phyloP scores from a whole-genome alignment of 1,284 basidiomycete genomes.

The Ceratobasidium sp. region DNA sequence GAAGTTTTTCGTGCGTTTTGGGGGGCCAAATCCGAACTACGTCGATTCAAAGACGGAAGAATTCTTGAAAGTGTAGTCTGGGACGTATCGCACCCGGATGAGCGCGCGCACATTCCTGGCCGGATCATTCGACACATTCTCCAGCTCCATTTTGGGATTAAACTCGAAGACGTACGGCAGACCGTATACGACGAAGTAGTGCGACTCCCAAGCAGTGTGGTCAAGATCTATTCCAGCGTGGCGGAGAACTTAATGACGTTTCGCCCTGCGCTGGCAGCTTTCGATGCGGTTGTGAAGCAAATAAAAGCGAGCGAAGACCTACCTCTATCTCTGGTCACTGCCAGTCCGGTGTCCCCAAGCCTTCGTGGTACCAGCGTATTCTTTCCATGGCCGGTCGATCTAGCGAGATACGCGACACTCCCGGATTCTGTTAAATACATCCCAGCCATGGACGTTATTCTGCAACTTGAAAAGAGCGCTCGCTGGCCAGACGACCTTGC shows the following conservation, averaged over 20 bases:
- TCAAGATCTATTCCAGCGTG: conserved; percentile 29
- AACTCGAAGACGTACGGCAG: conserved; percentile 55
- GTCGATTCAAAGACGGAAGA: conserved; percentile 96
- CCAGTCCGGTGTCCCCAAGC: conserved; percentile 75
- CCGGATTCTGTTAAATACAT: conserved; percentile 67
- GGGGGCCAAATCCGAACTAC: conserved; percentile 90
- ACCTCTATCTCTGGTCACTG: conserved; percentile 80
- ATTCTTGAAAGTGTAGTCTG: conserved; percentile 96
- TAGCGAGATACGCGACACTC: conserved; percentile 45
- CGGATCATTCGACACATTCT: conserved; percentile 81
- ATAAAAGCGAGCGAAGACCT: conserved; percentile 79
- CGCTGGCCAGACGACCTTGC: conserved; percentile 95
- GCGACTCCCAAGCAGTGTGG: conserved; percentile 58
- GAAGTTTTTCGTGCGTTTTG: conserved; percentile 84
- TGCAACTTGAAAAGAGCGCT: conserved; percentile 91
- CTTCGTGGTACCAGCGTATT: conserved; percentile 88
- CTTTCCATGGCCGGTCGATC: conserved; percentile 66
- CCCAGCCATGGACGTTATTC: conserved; percentile 72
- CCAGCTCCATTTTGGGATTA: conserved; percentile 73
- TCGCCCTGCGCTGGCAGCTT: conserved; percentile 70
- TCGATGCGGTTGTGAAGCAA: conserved; percentile 78
- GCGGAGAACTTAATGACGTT: conserved; percentile 25
- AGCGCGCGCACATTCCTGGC: conserved; percentile 79
- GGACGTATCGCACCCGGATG: conserved; percentile 75
- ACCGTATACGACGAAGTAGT: conserved; percentile 71